These are phyloP conservation scores for Comarum palustre DNA, from an alignment of 306 rosid genomes.

Conservation along the genomic window DNA sequence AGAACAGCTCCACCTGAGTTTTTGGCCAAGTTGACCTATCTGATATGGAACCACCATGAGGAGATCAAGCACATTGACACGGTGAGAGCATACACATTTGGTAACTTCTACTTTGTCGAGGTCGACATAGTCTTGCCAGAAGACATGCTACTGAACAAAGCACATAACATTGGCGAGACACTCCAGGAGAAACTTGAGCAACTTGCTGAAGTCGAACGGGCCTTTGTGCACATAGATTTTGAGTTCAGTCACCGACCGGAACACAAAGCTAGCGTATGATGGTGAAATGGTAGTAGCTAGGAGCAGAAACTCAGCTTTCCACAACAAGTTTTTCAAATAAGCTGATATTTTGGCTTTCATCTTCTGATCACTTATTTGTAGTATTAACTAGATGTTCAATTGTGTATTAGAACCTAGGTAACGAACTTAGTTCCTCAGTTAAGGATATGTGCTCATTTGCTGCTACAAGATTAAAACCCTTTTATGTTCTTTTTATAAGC, in stretches of 20 bases:
- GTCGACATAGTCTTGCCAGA: conserved; percentile 75
- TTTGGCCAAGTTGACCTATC: conserved; percentile 60
- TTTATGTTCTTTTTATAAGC: too few relatives aligned
- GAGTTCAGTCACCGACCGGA: conserved; percentile 78
- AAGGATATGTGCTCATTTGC: too few relatives aligned
- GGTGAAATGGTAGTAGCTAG: background rate
- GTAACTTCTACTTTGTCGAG: conserved; percentile 73
- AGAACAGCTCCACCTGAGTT: conserved; percentile 78
- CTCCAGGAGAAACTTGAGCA: conserved; percentile 76
- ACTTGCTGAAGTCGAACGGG: conserved; percentile 75
- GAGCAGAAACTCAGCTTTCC: background rate
- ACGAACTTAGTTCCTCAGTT: too few relatives aligned
- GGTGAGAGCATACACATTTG: conserved; percentile 79
- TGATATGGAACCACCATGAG: conserved; percentile 81
- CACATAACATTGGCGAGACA: conserved; percentile 77
- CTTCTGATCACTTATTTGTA: background rate
- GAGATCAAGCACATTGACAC: conserved; percentile 74
- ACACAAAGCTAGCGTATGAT: conserved; percentile 54
- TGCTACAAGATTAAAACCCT: too few relatives aligned
- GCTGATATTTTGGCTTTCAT: background rate
- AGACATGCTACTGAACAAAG: conserved; percentile 55
- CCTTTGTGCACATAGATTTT: conserved; percentile 78
- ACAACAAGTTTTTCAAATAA: background rate
- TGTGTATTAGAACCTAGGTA: background rate
- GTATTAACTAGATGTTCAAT: background rate